Evolutionary conservation across 345 rosid genomes (phyloP).

Genomic region (Turnera subulata): DNA sequence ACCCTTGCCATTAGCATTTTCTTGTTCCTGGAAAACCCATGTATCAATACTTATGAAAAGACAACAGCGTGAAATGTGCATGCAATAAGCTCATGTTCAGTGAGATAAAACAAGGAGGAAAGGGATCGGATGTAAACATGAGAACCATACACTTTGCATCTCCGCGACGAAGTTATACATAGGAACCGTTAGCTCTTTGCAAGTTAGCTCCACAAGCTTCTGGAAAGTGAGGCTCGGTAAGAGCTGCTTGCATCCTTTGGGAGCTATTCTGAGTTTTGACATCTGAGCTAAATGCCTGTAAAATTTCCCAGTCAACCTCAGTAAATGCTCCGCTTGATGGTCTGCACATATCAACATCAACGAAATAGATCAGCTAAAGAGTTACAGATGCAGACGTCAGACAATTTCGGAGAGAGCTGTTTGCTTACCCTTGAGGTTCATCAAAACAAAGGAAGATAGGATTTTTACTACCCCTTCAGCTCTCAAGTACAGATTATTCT

Average conservation of each 20-base stretch:
- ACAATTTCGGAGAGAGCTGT: background rate
- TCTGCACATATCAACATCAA: slow-evolving; percentile 41
- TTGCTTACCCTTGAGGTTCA: slow-evolving; percentile 62
- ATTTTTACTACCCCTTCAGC: slow-evolving; percentile 56
- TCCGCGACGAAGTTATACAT: slow-evolving; percentile 68
- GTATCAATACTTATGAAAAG: background rate
- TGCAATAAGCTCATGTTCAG: too few relatives aligned
- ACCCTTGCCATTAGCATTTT: slow-evolving; percentile 44
- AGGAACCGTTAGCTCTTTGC: slow-evolving; percentile 70
- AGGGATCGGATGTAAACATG: background rate
- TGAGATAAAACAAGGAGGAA: too few relatives aligned
- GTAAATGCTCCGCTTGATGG: slow-evolving; percentile 58
- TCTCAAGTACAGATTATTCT: slow-evolving; percentile 52
- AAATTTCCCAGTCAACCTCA: slow-evolving; percentile 50
- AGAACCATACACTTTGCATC: slow-evolving; percentile 47
- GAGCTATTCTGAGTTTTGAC: slow-evolving; percentile 64
- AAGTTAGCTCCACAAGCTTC: slow-evolving; percentile 70
- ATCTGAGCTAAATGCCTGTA: slow-evolving; percentile 80
- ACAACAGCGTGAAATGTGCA: background rate
- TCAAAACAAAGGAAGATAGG: slow-evolving; percentile 62
- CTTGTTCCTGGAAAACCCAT: slow-evolving; percentile 49
- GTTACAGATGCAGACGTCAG: background rate
- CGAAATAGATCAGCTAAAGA: slow-evolving; percentile 9
- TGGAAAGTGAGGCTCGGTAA: slow-evolving; percentile 63
- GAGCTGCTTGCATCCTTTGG: slow-evolving; percentile 71